Evolutionary conservation across 139 green algal species (phyloP).

Genomic region (Coelastrella sp.): DNA sequence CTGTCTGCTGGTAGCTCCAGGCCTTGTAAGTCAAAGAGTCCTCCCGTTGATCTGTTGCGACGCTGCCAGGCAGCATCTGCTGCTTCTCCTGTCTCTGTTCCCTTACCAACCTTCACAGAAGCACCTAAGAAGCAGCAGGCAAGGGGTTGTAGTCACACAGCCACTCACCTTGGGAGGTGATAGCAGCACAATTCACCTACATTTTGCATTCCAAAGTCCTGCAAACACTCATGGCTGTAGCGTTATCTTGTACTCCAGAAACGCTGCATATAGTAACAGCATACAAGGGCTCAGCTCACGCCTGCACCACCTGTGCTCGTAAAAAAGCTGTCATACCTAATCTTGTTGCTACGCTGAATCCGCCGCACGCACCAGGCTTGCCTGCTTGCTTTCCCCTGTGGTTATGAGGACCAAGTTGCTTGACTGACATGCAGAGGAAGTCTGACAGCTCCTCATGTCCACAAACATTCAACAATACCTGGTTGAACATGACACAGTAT

Average conservation of each 20-base stretch:
- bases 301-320: no score
- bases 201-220: no score
- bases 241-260: no score
- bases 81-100: neutral
- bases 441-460: slow-evolving; percentile 42
- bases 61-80: neutral
- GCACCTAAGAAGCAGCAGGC: no score
- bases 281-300: no score
- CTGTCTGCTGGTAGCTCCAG: neutral
- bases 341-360: neutral
- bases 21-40: neutral
- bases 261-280: no score
- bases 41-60: slow-evolving; percentile 1
- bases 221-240: no score
- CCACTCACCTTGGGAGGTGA: no score
- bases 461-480: slow-evolving; percentile 27
- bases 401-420: no score
- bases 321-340: neutral
- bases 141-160: no score
- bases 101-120: neutral
- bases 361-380: neutral
- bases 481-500: neutral
- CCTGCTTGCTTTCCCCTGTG: neutral
- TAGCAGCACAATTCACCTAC: no score
- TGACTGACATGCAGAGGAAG: neutral